Percentiles rank a stretch among this genome's conserved stretches.
phyloP scores from a whole-genome alignment of 176 grass and related monocot species.

The Poa annua region DNA sequence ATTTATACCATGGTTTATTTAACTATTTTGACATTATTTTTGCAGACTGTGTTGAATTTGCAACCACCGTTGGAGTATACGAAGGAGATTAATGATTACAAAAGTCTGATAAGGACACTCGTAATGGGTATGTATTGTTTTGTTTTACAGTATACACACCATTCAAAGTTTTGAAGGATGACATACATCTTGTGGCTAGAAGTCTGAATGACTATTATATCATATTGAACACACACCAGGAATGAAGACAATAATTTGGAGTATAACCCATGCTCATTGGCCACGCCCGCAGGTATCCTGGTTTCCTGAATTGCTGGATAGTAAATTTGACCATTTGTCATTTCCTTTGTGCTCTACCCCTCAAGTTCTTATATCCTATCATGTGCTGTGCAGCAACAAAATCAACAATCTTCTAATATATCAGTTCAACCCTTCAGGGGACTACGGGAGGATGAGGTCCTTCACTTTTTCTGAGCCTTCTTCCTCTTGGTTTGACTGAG shows the following conservation, averaged over 20 bases:
- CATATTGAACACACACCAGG: conserved; percentile 55
- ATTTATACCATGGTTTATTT: conserved; percentile 17
- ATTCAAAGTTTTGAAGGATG: conserved; percentile 33
- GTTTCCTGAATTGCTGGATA: conserved; percentile 27
- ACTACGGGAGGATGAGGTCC: conserved; percentile 91
- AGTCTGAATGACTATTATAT: conserved; percentile 29
- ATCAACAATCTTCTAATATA: conserved; percentile 84
- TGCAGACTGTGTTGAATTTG: conserved; percentile 94
- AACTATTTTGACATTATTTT: conserved; percentile 34
- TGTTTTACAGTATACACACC: conserved; percentile 28
- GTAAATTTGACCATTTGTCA: conserved; percentile 18
- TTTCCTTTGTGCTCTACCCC: conserved; percentile 16
- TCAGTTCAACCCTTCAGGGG: conserved; percentile 80
- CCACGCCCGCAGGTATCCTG: conserved; percentile 77
- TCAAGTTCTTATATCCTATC: conserved; percentile 42
- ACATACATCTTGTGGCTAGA: conserved; percentile 3
- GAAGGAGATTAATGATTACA: conserved; percentile 97
- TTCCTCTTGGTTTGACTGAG: conserved; percentile 35
- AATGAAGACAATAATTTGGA: conserved; percentile 99
- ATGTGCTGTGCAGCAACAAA: conserved; percentile 77
- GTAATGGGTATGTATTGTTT: conserved; percentile 76
- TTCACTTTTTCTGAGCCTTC: conserved; percentile 32
- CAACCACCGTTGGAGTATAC: conserved; percentile 92
- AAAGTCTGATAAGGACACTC: conserved; percentile 94
- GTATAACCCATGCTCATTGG: conserved; percentile 94